Conservation (phyloP, 768 basidiomycete genomes). For the Lactarius hengduanensis region DNA sequence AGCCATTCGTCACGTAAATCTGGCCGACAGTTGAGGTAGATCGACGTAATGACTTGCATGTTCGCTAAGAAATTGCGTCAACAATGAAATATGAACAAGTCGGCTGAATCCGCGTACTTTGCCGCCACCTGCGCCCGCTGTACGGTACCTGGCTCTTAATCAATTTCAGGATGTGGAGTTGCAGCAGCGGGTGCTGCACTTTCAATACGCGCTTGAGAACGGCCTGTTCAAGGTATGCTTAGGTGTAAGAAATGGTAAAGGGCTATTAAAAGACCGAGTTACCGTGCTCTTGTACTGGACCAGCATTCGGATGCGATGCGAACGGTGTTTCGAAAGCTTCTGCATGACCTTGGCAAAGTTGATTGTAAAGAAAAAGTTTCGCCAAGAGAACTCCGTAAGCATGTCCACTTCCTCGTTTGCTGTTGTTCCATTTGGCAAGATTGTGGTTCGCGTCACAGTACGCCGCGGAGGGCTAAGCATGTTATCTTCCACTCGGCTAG, state of each 20-base stretch:
- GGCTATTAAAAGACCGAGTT: slow-evolving; percentile 32
- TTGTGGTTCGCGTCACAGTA: slow-evolving; percentile 52
- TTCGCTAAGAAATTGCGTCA: slow-evolving; percentile 59
- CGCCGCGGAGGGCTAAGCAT: slow-evolving; percentile 62
- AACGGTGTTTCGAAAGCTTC: slow-evolving; percentile 92
- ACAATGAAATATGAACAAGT: slow-evolving; percentile 4
- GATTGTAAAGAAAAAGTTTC: slow-evolving; percentile 96
- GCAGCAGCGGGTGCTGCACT: slow-evolving; percentile 91
- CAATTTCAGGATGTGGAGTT: slow-evolving; percentile 91
- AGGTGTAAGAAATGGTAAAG: slow-evolving; percentile 4
- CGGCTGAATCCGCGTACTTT: slow-evolving; percentile 55
- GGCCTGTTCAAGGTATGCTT: slow-evolving; percentile 50
- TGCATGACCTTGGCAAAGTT: slow-evolving; percentile 99
- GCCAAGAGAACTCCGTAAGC: slow-evolving; percentile 92
- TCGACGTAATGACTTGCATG: slow-evolving; percentile 99
- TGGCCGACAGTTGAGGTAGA: slow-evolving; percentile 95
- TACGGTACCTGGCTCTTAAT: slow-evolving; percentile 99
- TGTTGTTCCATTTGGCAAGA: slow-evolving; percentile 68
- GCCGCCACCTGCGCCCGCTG: slow-evolving; percentile 96
- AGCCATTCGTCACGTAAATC: slow-evolving; percentile 98
- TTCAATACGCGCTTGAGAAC: slow-evolving; percentile 93
- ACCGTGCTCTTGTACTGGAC: slow-evolving; percentile 99
- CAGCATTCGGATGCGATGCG: slow-evolving; percentile 92
- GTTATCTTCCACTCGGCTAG: slow-evolving; percentile 60
- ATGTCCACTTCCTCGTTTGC: slow-evolving; percentile 89